Evolutionary conservation across 768 basidiomycete species (phyloP), one percentile per base, ranked within the genome.

Genomic region (Suillus alpinus): DNA sequence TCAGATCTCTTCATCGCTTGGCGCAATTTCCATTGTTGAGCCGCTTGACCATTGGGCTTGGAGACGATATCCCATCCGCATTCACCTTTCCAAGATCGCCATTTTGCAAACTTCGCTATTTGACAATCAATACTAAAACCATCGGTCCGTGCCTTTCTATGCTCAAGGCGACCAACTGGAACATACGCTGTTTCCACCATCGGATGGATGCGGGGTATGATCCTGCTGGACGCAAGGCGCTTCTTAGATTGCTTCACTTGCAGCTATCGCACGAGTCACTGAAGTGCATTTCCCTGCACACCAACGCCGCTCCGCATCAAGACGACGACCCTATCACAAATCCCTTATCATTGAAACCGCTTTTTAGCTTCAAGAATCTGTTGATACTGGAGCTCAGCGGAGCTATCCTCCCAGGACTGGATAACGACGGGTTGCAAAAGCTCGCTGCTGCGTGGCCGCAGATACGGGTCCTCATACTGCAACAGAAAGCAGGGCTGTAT

Each of bases 381-480:
- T 65, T 61, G 13, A 64, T 64, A 29, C 23, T 72, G 20, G 72
- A 72, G 34, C 31, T 72, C 50, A 71, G 70, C 26, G 53, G 53
- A 12, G 23, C 53, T 26, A 26, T 26, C 36, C 16, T 55, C 9
- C 53, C 53, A 37, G 56, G 60, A 50, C 65, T 72, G 0, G 73
- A 72, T 18, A 61, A 72, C 2, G 59, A 59, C 2, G 65, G 67
- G 10, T 61, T 72, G 57, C 58, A 62, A 23, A 67, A 72, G 60
- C 65, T 74, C 9, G 66, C 71, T 5, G 1, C 20, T 37, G 71
- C 71, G 5, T 72, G 71, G 71, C 71, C 71, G 0, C 64, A 53
- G 32, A 67, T 72, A 49, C 69, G 71, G n/a, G 64, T 63, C 2
- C 46, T 72, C 18, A 73, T 74, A 29, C 58, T 72, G 36, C 23